Evolutionary conservation across 805 yeast genomes (phyloP).

Genomic region (Wickerhamomyces mucosus): DNA sequence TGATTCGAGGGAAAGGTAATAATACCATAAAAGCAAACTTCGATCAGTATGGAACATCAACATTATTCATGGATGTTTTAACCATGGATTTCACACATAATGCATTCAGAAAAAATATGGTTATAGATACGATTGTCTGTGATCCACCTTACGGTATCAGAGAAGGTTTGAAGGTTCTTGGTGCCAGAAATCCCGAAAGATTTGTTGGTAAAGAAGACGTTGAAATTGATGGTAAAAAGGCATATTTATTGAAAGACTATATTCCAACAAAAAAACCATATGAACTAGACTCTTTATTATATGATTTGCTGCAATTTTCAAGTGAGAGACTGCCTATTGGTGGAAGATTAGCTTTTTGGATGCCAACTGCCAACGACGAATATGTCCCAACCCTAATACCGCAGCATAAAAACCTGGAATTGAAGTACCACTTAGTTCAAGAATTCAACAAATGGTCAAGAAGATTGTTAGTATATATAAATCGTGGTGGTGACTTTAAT

Average conservation of each 20-base stretch:
- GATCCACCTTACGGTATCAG: conserved; percentile 98
- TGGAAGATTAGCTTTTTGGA: conserved; percentile 91
- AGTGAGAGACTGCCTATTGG: conserved; percentile 58
- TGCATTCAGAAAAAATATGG: conserved; percentile 54
- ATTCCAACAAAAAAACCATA: conserved; percentile 91
- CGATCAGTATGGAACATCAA: conserved; percentile 54
- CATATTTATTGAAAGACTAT: conserved; percentile 71
- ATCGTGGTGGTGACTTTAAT: conserved; percentile 44
- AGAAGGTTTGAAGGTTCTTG: conserved; percentile 90
- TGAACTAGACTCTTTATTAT: conserved; percentile 64
- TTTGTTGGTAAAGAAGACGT: conserved; percentile 65
- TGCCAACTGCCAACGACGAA: conserved; percentile 94
- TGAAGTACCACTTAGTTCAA: conserved; percentile 71
- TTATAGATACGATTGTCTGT: conserved; percentile 75
- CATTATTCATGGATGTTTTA: conserved; percentile 59
- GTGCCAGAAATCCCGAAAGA: conserved; percentile 62
- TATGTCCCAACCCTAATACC: conserved; percentile 64
- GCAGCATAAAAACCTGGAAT: conserved; percentile 61
- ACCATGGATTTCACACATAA: conserved; percentile 95
- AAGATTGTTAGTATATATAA: conserved; percentile 70
- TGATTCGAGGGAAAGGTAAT: conserved; percentile 59
- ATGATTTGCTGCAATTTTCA: conserved; percentile 69
- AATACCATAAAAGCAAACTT: conserved; percentile 58
- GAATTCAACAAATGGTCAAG: conserved; percentile 92
- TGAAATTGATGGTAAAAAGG: conserved; percentile 70